Percentiles rank a stretch among this genome's conserved stretches.
These are phyloP conservation scores for Podila epicladia DNA, from an alignment of 192 early-diverging fungal species.

Conservation along the genomic window DNA sequence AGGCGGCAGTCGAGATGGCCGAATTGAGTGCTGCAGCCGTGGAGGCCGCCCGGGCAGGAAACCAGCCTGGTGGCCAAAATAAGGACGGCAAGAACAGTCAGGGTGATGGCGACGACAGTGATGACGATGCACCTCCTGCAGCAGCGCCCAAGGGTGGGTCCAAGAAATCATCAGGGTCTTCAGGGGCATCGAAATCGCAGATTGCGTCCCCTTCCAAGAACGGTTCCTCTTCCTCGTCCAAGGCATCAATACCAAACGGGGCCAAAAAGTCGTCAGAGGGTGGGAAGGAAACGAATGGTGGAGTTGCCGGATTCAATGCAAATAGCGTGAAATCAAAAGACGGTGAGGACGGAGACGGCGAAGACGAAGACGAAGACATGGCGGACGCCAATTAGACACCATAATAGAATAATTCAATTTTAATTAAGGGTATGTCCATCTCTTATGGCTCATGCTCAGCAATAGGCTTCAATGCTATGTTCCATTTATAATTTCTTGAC, in stretches of 20 bases:
- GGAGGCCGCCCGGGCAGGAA: conserved; percentile 24
- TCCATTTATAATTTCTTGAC: too few species aligned
- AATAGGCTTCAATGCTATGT: too few species aligned
- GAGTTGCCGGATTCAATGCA: background rate
- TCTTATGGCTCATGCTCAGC: too few species aligned
- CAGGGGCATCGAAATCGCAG: background rate
- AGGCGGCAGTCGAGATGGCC: conserved; percentile 14
- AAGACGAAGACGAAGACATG: conserved; percentile 42
- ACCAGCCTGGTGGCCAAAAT: conserved; percentile 36
- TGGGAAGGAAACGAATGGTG: background rate
- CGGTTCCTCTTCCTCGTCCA: conserved; percentile 2
- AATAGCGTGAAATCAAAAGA: background rate
- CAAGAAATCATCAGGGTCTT: conserved; percentile 3
- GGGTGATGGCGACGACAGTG: conserved; percentile 40
- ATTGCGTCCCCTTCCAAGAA: background rate
- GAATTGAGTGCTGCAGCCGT: conserved; percentile 44
- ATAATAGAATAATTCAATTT: background rate
- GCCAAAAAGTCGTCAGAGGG: conserved; percentile 8
- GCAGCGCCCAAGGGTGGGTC: background rate
- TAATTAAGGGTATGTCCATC: too few species aligned
- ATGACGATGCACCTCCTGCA: conserved; percentile 21
- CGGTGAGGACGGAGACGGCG: conserved; percentile 21
- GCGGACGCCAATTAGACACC: background rate
- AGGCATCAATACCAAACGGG: background rate
- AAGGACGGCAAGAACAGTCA: conserved; percentile 37